Evolutionary conservation across 192 early-diverging fungal genomes (phyloP).

Genomic region (Podila verticillata): DNA sequence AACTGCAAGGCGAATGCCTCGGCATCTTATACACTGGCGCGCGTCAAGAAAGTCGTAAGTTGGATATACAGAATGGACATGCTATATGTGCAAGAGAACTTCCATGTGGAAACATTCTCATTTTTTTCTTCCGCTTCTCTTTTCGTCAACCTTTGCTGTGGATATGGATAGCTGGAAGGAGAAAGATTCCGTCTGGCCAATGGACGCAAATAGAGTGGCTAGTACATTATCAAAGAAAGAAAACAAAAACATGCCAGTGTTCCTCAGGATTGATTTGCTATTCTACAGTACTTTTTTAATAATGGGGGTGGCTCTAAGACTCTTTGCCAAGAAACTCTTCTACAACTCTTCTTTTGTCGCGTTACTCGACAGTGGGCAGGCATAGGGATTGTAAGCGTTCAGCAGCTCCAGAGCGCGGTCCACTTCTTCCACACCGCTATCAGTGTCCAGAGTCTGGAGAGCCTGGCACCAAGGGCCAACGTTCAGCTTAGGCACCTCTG

Average conservation of each 20-base stretch:
- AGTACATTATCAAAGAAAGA: constrained; percentile 12
- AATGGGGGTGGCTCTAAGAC: too few relatives aligned
- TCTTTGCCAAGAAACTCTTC: neutral
- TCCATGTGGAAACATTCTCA: neutral
- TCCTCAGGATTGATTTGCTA: neutral
- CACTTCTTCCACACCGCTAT: constrained; percentile 24
- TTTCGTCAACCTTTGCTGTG: neutral
- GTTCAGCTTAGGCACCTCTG: neutral
- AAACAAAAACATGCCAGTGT: neutral
- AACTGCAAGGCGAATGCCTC: constrained; percentile 70
- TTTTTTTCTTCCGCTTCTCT: neutral
- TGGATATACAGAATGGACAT: too few relatives aligned
- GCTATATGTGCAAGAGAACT: neutral
- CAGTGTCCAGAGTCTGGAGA: constrained; percentile 10
- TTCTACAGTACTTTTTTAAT: neutral
- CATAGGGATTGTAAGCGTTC: constrained; percentile 31
- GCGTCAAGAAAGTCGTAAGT: constrained; percentile 82
- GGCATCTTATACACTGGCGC: constrained; percentile 65
- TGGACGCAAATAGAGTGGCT: constrained; percentile 36
- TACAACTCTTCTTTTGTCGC: constrained; percentile 26
- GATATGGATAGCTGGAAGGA: constrained; percentile 56
- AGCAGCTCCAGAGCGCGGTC: constrained; percentile 27
- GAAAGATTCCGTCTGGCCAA: constrained; percentile 55
- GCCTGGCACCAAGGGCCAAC: constrained; percentile 47
- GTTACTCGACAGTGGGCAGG: constrained; percentile 12